Conservation (phyloP, 768 basidiomycete species). For the Brasilioporus rufonigricans region DNA sequence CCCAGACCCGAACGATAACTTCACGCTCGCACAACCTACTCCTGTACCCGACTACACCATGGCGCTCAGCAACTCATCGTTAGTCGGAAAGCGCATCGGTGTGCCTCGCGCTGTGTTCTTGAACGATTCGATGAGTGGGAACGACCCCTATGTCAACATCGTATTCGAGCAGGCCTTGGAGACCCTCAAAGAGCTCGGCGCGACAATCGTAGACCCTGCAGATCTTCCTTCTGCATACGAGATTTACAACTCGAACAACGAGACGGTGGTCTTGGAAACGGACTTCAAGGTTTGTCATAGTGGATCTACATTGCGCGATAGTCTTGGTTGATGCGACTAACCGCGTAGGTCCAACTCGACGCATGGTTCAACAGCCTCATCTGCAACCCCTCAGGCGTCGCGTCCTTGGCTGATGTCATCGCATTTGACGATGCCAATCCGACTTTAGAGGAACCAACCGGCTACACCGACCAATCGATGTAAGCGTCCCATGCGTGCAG, state of each 20-base stretch:
- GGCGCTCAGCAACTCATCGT: slow-evolving; percentile 45
- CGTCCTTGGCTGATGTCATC: slow-evolving; percentile 56
- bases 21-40: slow-evolving; percentile 50
- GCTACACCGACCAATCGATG: slow-evolving; percentile 37
- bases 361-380: slow-evolving; percentile 50
- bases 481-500: slow-evolving; percentile 17
- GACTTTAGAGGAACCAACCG: slow-evolving; percentile 46
- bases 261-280: slow-evolving; percentile 49
- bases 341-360: slow-evolving; percentile 49
- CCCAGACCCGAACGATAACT: slow-evolving; percentile 52
- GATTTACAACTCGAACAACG: slow-evolving; percentile 47
- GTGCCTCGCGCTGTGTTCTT: slow-evolving; percentile 38
- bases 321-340: neutral
- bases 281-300: slow-evolving; percentile 53
- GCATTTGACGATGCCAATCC: slow-evolving; percentile 57
- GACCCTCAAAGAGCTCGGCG: slow-evolving; percentile 38
- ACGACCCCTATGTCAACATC: slow-evolving; percentile 10
- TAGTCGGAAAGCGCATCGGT: slow-evolving; percentile 47
- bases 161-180: slow-evolving; percentile 42
- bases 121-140: slow-evolving; percentile 31
- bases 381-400: slow-evolving; percentile 51
- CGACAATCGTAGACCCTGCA: slow-evolving; percentile 57
- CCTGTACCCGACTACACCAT: slow-evolving; percentile 54
- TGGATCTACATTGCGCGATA: neutral
- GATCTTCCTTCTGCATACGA: slow-evolving; percentile 46